Evolutionary conservation across 2,329 filamentous ascomycete species (phyloP).

Genomic region (Xylariomycetidae sp.): DNA sequence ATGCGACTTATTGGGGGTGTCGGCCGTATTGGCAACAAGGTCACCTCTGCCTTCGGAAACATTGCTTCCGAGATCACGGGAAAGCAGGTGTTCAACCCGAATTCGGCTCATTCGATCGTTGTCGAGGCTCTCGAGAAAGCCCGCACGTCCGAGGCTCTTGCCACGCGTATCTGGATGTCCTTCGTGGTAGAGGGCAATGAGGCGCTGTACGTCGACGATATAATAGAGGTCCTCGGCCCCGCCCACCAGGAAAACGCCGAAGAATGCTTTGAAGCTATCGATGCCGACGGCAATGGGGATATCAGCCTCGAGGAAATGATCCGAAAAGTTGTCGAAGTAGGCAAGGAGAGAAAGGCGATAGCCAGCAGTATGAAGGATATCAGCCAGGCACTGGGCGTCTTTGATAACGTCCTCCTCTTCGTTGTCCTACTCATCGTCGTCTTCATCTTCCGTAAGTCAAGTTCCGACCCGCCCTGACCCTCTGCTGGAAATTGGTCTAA

Average conservation of each 20-base stretch:
- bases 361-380: conserved; percentile 95
- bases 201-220: conserved; percentile 70
- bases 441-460: conserved; percentile 67
- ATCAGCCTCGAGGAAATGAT: conserved; percentile 96
- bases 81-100: conserved; percentile 90
- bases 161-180: conserved; percentile 95
- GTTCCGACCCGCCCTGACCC: neutral
- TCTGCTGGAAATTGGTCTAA: too few species aligned
- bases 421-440: conserved; percentile 75
- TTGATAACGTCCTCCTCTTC: conserved; percentile 79
- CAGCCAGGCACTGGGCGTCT: conserved; percentile 83
- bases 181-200: conserved; percentile 90
- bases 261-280: conserved; percentile 74
- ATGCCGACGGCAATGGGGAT: conserved; percentile 86
- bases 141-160: conserved; percentile 80
- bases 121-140: conserved; percentile 82
- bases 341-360: conserved; percentile 81
- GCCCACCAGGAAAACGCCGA: conserved; percentile 72
- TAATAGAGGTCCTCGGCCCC: conserved; percentile 78
- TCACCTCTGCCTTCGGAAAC: conserved; percentile 88
- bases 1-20: conserved; percentile 72
- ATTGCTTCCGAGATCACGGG: conserved; percentile 92
- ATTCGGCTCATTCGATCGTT: conserved; percentile 83
- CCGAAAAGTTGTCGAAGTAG: conserved; percentile 75
- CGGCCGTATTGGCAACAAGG: conserved; percentile 82